Conservation (phyloP, 139 green algal genomes). For the Chlamydomonas sphaeroides region DNA sequence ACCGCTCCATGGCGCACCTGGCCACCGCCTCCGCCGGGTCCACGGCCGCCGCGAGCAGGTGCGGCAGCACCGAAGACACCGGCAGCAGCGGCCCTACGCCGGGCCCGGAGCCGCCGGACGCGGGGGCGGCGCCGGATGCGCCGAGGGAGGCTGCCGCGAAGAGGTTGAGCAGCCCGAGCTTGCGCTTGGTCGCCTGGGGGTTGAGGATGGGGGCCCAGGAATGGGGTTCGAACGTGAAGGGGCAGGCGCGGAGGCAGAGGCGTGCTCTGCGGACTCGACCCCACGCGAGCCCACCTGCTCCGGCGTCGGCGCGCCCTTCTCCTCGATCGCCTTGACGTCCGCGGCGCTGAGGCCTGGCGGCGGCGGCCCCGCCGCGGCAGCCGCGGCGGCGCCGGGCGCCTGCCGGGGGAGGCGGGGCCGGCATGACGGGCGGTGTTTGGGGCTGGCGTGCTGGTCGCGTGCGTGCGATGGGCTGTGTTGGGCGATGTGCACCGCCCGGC, state of each 20-base stretch:
- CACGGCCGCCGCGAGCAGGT: conserved; percentile 70
- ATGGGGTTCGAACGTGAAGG: no score
- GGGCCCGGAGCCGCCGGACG: no score
- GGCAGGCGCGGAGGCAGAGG: not conserved
- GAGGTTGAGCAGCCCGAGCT: conserved; percentile 86
- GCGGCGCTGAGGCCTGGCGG: conserved; percentile 22
- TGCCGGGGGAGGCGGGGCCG: no score
- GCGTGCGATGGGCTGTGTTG: no score
- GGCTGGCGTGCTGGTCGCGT: no score
- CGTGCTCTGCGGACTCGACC: not conserved
- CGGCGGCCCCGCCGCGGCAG: not conserved
- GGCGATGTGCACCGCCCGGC: no score
- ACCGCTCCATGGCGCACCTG: not conserved
- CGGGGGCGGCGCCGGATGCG: not conserved
- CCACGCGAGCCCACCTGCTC: conserved; percentile 22
- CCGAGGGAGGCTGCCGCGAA: conserved; percentile 47
- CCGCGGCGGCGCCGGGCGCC: conserved; percentile 10
- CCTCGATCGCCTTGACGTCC: conserved; percentile 39
- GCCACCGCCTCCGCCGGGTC: conserved; percentile 61
- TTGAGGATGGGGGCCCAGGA: not conserved
- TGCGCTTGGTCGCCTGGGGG: conserved; percentile 42
- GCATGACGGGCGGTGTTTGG: no score
- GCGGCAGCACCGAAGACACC: conserved; percentile 60
- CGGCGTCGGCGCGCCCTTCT: conserved; percentile 30
- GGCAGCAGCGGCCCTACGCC: conserved; percentile 34